Base-by-base conservation (phyloP, 345 rosid genomes). In the Balakata baccata region DNA sequence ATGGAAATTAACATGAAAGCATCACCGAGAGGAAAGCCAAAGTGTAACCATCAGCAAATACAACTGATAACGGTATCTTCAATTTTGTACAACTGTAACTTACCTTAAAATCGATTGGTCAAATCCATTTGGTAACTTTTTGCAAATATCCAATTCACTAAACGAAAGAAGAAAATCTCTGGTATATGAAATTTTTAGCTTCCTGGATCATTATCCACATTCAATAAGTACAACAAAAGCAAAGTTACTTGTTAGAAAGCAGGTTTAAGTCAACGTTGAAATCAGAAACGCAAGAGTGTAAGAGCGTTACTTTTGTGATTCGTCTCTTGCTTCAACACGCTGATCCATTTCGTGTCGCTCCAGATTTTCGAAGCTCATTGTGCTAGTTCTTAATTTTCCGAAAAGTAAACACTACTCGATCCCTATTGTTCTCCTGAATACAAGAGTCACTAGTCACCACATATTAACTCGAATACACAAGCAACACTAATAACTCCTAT, bases 131-230 rank as follows among this genome's bases (percentile, higher is more conserved):
- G 97, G 98, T 65, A 89, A 78, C 76, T 81, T 89, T 80, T 84
- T 89, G 89, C 94, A 93, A 77, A 81, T 76, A 57, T 92, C 97
- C 81, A 84, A 84, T 62, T 86, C 93, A 64, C 90, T 84, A 38
- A 95, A 38, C 1, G 97, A 92, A 68, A 91, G 74, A 29, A 95
- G 87, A 79, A 87, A 88, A 17, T 90, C 86, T 78, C 90, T 87
- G 5, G 90, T 78, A 83, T 95, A 95, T 0, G 83, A 78, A 59
- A 89, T 79, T 75, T 72, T 89, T 14, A 75, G 39, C 79, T 71
- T 81, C 94, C 98, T 95, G 89, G 70, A 80, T 73, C 74, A 87
- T 50, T 38, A 12, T 37, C 75, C 70, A 11, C 51, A 38, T 7
- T 39, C 25, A 52, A 58, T 43, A 14, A 63, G 46, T n/a, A 64